Base-by-base conservation (phyloP, 345 rosid species). In the Pistacia vera region DNA sequence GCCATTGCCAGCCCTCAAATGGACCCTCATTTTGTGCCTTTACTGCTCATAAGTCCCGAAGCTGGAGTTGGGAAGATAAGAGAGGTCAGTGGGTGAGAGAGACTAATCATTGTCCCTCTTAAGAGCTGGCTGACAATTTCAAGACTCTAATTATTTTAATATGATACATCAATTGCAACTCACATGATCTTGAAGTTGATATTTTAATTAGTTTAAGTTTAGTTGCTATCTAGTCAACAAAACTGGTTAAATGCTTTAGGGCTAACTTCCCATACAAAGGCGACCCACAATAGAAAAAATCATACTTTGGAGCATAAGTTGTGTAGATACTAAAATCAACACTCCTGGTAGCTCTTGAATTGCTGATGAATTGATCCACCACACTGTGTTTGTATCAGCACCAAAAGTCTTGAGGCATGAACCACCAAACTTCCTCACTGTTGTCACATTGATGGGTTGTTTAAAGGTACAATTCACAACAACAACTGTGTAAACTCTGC, bases 241-340 rank as follows among this genome's bases (percentile, higher is more conserved):
- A 1, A 11, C 4, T 11, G 16, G 17, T 49, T 11, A 52, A 52
- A 12, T 11, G 2, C 56, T 11, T 11, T 11, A 1, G 55, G 7
- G 10, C 11, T 36, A 36, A n/a, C n/a, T 83, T 80, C 0, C 98
- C 98, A 75, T 87, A 95, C 44, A 95, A 79, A 2, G 98, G 83
- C 54, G 98, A 93, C 11, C 98, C 98, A 18, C 98, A 95, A 38
- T 95, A 95, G 63, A 93, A 81, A 72, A 86, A 95, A 59, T 95
- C 98, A 75, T 90, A 95, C 63, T 90, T 89, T 2, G 94, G 91
- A 57, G 70, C 81, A n/a, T n/a, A 3, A 49, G 66, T 10, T 12
- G 63, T 70, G 78, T 83, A 95, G 17, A 85, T 20, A 18, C 58
- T 3, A 11, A 85, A 51, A 76, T 91, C 83, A 36, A 90, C 72